Conservation (phyloP, 371 early-diverging fungal genomes). For the Mortierella sp. region DNA sequence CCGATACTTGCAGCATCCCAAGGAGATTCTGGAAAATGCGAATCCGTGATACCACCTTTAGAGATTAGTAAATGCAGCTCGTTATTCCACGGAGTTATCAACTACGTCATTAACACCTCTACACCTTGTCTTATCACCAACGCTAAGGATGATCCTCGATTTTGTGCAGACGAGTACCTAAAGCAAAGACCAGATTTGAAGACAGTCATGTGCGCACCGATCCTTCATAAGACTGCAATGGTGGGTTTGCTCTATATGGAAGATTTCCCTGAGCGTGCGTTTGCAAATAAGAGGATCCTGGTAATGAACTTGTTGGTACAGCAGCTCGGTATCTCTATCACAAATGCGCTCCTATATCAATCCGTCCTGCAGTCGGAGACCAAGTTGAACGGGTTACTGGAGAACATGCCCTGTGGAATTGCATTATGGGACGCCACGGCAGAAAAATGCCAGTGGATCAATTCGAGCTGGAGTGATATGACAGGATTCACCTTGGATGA, state of each 20-base stretch:
- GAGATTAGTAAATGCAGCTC: conserved; percentile 25
- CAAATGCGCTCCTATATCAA: conserved; percentile 68
- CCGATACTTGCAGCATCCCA: conserved; percentile 40
- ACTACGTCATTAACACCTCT: conserved; percentile 51
- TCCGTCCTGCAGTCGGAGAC: conserved; percentile 51
- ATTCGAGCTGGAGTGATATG: conserved; percentile 47
- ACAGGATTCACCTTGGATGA: conserved; percentile 34
- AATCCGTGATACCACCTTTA: conserved; percentile 46
- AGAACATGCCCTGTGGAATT: conserved; percentile 55
- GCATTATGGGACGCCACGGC: conserved; percentile 48
- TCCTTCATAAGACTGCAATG: conserved; percentile 62
- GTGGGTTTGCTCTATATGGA: conserved; percentile 70
- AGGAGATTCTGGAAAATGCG: conserved; percentile 34
- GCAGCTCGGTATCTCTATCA: conserved; percentile 71
- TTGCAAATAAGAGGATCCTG: conserved; percentile 66
- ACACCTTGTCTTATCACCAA: conserved; percentile 37
- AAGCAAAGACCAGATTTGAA: conserved; percentile 58
- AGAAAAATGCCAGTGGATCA: conserved; percentile 42
- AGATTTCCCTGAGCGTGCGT: conserved; percentile 65
- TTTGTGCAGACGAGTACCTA: conserved; percentile 51
- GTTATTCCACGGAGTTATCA: conserved; percentile 50
- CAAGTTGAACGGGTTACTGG: conserved; percentile 48
- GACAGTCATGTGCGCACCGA: conserved; percentile 71
- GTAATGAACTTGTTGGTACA: conserved; percentile 69
- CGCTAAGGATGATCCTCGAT: conserved; percentile 52